Evolutionary conservation across 2,329 filamentous ascomycete species (phyloP).

Genomic region (Pseudonectria foliicola): DNA sequence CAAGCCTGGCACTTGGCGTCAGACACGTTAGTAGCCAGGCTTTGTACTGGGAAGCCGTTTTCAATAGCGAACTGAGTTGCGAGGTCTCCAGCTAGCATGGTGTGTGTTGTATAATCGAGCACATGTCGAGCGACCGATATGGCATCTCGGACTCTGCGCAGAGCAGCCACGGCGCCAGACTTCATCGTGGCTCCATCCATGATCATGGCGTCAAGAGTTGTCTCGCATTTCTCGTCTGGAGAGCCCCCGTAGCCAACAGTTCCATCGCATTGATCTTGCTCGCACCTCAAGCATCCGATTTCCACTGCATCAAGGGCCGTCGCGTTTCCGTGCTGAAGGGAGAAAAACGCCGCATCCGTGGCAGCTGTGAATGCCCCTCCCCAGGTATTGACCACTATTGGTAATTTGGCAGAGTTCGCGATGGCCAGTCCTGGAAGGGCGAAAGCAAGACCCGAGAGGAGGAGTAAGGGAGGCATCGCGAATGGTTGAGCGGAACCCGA

Average conservation of each 20-base stretch:
- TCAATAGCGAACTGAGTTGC: constrained; percentile 46
- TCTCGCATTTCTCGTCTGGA: constrained; percentile 49
- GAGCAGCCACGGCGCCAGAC: constrained; percentile 43
- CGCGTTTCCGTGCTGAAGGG: constrained; percentile 23
- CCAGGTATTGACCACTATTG: constrained; percentile 50
- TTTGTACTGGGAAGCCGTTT: constrained; percentile 42
- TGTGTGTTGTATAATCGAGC: constrained; percentile 44
- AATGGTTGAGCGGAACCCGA: too few species aligned
- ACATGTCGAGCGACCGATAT: constrained; percentile 44
- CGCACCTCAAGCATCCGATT: constrained; percentile 44
- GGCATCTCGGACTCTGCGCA: constrained; percentile 42
- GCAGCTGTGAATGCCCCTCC: constrained; percentile 43
- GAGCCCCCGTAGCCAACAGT: constrained; percentile 49
- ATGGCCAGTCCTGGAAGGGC: constrained; percentile 7
- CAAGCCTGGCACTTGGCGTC: constrained; percentile 34
- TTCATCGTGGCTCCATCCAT: constrained; percentile 50
- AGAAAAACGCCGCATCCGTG: constrained; percentile 42
- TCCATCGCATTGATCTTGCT: constrained; percentile 45
- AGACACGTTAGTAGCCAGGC: constrained; percentile 36
- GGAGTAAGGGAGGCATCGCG: constrained; percentile 7
- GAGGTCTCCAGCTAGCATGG: constrained; percentile 44
- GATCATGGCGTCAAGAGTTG: constrained; percentile 52
- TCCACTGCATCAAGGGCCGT: constrained; percentile 45
- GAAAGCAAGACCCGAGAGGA: constrained; percentile 5
- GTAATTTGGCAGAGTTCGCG: constrained; percentile 30